Percentiles rank a stretch among this genome's conserved stretches.
Conservation (phyloP, 2,329 filamentous ascomycete species). For the Penicillium hordei region DNA sequence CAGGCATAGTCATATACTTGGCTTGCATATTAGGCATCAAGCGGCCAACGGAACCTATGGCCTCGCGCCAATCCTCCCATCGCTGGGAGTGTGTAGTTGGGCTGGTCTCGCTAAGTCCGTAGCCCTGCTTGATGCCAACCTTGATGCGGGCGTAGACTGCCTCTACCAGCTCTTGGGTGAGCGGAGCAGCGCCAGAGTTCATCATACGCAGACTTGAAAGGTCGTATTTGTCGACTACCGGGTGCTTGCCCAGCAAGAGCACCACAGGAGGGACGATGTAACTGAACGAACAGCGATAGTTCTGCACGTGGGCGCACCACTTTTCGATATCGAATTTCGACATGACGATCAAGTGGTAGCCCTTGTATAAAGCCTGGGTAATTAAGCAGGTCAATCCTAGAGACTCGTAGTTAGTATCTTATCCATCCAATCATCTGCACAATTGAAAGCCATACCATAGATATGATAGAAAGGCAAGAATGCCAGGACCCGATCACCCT, state of each 20-base stretch:
- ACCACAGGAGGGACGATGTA: slow-evolving; percentile 86
- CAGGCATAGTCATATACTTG: slow-evolving; percentile 68
- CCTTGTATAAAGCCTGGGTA: slow-evolving; percentile 65
- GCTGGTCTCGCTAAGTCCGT: slow-evolving; percentile 83
- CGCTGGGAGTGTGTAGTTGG: slow-evolving; percentile 74
- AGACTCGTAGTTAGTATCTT: slow-evolving; percentile 9
- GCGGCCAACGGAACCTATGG: slow-evolving; percentile 74
- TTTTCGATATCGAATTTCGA: slow-evolving; percentile 77
- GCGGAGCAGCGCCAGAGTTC: slow-evolving; percentile 82
- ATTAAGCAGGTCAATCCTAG: slow-evolving; percentile 69
- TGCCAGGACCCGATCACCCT: slow-evolving; percentile 71
- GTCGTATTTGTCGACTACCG: slow-evolving; percentile 76
- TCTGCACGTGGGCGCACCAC: slow-evolving; percentile 75
- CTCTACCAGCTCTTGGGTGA: slow-evolving; percentile 77
- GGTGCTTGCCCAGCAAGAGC: slow-evolving; percentile 75
- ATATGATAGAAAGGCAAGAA: slow-evolving; percentile 91
- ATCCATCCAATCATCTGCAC: not conserved
- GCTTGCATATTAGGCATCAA: slow-evolving; percentile 77
- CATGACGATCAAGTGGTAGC: slow-evolving; percentile 69
- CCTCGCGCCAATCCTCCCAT: slow-evolving; percentile 72
- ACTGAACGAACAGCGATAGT: slow-evolving; percentile 70
- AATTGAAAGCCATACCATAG: slow-evolving; percentile 60
- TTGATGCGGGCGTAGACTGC: slow-evolving; percentile 71
- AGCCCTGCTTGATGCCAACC: slow-evolving; percentile 86
- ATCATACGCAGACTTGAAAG: slow-evolving; percentile 76